These are phyloP conservation scores for Pistacia vera DNA, from an alignment of 345 rosid genomes.

Conservation along the genomic window DNA sequence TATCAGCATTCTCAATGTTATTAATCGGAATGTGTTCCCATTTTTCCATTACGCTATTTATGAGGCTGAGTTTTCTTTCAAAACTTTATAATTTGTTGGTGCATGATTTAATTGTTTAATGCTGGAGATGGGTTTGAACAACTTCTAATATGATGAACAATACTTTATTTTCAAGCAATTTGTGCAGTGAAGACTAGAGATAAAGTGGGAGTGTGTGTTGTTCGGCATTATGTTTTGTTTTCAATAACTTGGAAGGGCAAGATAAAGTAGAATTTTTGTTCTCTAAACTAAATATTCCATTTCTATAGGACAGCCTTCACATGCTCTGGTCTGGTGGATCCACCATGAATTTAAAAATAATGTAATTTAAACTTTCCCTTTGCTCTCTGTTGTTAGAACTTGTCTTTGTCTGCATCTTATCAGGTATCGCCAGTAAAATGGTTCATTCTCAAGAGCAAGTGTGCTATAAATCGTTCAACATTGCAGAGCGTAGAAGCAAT, in stretches of 20 bases:
- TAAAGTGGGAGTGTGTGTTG: neutral
- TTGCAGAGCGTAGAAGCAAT: neutral
- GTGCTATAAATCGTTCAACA: neutral
- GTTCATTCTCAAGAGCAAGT: neutral
- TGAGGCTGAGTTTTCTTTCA: too few relatives aligned
- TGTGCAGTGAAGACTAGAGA: neutral
- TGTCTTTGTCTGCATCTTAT: neutral
- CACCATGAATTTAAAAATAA: neutral
- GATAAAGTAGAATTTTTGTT: neutral
- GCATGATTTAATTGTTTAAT: too few relatives aligned
- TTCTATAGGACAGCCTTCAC: neutral
- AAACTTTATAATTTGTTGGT: too few relatives aligned
- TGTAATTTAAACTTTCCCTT: neutral
- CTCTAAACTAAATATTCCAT: neutral
- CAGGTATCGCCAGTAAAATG: neutral
- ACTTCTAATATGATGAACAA: too few relatives aligned
- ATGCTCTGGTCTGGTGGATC: constrained; percentile 2
- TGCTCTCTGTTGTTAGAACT: neutral
- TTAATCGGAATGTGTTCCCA: neutral
- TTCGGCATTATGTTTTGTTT: neutral
- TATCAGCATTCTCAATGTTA: neutral
- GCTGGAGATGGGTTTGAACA: too few relatives aligned
- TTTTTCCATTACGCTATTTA: neutral
- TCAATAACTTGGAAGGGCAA: neutral
- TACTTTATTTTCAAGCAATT: too few relatives aligned